These are phyloP conservation scores for Colletotrichum acutatum DNA, from an alignment of 2,329 filamentous ascomycete genomes.

Conservation along the genomic window DNA sequence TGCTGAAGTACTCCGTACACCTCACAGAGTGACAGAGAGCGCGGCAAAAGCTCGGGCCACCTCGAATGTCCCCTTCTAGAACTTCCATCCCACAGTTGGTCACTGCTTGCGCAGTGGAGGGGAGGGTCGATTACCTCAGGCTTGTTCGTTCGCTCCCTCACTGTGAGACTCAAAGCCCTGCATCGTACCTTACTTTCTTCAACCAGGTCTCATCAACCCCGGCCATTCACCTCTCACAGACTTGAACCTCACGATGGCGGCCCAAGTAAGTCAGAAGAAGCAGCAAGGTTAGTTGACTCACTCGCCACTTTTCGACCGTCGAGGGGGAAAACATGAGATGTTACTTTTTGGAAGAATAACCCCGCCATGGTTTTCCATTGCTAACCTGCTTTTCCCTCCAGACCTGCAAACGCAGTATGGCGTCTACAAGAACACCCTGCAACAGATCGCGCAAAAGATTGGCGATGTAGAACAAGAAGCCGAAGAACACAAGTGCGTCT, in stretches of 20 bases:
- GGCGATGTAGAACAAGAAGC: constrained; percentile 97
- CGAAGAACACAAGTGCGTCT: constrained; percentile 94
- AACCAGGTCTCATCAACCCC: not conserved
- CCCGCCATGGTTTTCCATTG: constrained; percentile 19
- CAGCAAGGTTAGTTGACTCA: constrained; percentile 72
- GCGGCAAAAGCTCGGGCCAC: constrained; percentile 35
- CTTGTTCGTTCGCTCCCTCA: not conserved
- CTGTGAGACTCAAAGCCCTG: not conserved
- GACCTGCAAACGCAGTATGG: constrained; percentile 85
- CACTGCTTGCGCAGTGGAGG: not conserved
- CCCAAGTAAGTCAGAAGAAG: constrained; percentile 67
- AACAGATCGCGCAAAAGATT: constrained; percentile 95
- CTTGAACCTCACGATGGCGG: constrained; percentile 52
- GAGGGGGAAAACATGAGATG: not conserved
- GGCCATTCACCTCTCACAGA: not conserved
- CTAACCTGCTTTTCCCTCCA: constrained; percentile 48
- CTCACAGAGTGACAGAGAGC: not conserved
- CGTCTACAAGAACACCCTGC: constrained; percentile 81
- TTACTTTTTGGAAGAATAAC: not conserved
- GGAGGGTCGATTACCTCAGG: not conserved
- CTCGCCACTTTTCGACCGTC: not conserved
- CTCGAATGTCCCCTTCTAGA: constrained; percentile 18
- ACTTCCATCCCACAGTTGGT: constrained; percentile 24
- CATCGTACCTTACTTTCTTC: not conserved
- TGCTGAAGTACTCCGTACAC: too few species aligned